Percentiles rank a stretch among this genome's conserved stretches.
phyloP scores from a whole-genome alignment of 306 rosid species.

The Cucumis cinereus region DNA sequence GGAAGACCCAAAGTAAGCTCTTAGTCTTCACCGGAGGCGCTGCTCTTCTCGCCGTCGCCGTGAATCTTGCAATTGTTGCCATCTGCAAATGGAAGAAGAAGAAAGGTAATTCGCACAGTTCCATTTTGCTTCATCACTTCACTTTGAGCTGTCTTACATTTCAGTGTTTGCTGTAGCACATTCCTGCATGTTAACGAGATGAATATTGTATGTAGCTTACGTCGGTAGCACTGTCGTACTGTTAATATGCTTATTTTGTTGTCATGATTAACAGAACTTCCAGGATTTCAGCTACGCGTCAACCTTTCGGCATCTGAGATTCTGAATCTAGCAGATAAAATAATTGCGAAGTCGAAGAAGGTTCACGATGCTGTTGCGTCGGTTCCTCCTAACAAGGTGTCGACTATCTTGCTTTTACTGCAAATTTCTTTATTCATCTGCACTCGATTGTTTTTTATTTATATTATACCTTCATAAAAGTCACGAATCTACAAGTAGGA shows the following conservation, averaged over 20 bases:
- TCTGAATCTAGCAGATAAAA: slow-evolving; percentile 58
- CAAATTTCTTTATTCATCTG: background rate
- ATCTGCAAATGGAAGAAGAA: slow-evolving; percentile 41
- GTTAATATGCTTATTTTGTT: background rate
- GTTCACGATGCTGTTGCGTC: slow-evolving; percentile 73
- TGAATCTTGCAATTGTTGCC: slow-evolving; percentile 50
- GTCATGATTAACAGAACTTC: slow-evolving; percentile 45
- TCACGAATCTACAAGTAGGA: background rate
- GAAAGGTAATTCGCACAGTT: slow-evolving; percentile 32
- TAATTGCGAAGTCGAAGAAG: slow-evolving; percentile 56
- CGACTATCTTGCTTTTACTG: background rate
- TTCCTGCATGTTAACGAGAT: background rate
- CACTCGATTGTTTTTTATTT: background rate
- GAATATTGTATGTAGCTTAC: background rate
- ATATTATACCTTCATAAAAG: background rate
- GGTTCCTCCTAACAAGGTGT: slow-evolving; percentile 72
- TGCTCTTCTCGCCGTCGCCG: slow-evolving; percentile 58
- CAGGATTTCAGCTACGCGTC: slow-evolving; percentile 41
- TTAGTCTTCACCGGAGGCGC: slow-evolving; percentile 69
- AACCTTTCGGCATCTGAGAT: slow-evolving; percentile 68
- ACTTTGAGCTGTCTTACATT: slow-evolving; percentile 3
- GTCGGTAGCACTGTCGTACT: background rate
- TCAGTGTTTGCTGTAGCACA: background rate
- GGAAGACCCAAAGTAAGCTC: slow-evolving; percentile 24
- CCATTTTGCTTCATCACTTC: background rate